Percentiles rank a stretch among this genome's conserved stretches.
phyloP scores from a whole-genome alignment of 1,139 yeast species.

The Zhuliangozyma parablackwelliae region DNA sequence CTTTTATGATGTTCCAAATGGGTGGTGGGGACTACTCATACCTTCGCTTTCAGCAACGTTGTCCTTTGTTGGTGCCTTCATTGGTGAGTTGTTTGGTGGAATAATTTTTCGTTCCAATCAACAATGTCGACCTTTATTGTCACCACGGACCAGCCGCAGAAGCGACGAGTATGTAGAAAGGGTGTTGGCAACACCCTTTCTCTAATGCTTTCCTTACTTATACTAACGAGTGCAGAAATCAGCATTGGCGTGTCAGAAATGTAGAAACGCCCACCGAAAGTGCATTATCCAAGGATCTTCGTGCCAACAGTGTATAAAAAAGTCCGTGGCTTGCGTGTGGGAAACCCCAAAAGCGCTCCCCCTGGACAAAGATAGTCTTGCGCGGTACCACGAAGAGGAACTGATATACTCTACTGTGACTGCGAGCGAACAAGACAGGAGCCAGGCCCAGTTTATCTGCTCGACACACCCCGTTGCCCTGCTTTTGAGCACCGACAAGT shows the following conservation, averaged over 20 bases:
- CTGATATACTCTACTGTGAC: constrained; percentile 4
- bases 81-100: constrained; percentile 1
- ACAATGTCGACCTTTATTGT: no score
- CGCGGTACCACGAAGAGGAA: constrained; percentile 3
- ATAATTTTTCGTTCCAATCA: not conserved
- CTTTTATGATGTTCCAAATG: no score
- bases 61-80: constrained; percentile 21
- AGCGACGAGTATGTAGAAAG: no score
- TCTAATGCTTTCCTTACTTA: no score
- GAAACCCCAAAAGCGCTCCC: not conserved
- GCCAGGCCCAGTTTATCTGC: constrained; percentile 21
- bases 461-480: constrained; percentile 27
- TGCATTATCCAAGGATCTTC: constrained; percentile 1
- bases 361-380: not conserved
- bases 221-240: constrained; percentile 2
- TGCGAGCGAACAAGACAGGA: not conserved
- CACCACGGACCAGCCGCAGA: no score
- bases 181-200: no score
- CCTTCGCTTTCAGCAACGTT: constrained; percentile 30
- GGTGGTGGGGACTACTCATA: no score
- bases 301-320: constrained; percentile 1
- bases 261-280: constrained; percentile 5
- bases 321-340: constrained; percentile 1
- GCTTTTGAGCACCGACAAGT: constrained; percentile 22
- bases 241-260: constrained; percentile 4